Percentiles rank a stretch among this genome's conserved stretches.
Evolutionary conservation across 371 early-diverging fungal genomes (phyloP).

Genomic region (Furculomyces boomerangus): DNA sequence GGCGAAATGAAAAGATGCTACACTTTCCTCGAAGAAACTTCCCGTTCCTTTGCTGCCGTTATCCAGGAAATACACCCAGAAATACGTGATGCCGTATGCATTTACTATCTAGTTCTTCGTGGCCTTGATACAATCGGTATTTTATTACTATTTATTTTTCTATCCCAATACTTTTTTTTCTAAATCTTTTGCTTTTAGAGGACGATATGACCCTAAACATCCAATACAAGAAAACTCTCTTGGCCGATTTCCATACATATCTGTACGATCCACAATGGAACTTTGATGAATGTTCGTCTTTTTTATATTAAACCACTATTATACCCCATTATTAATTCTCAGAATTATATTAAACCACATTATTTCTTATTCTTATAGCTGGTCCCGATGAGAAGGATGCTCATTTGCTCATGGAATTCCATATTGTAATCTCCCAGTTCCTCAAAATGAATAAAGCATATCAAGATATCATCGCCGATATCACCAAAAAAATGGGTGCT

Average conservation of each 20-base stretch:
- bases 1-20: constrained; percentile 55
- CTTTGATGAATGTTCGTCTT: constrained; percentile 40
- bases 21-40: constrained; percentile 74
- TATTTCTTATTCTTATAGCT: constrained; percentile 20
- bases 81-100: constrained; percentile 65
- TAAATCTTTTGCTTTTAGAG: constrained; percentile 28
- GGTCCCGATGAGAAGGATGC: constrained; percentile 90
- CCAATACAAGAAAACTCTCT: constrained; percentile 50
- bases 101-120: constrained; percentile 86
- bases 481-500: constrained; percentile 73
- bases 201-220: constrained; percentile 88
- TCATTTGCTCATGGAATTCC: constrained; percentile 64
- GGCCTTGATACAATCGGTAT: constrained; percentile 84
- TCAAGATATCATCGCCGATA: constrained; percentile 75
- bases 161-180: neutral
- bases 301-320: neutral
- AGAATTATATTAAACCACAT: neutral
- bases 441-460: constrained; percentile 50
- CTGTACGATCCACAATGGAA: constrained; percentile 72
- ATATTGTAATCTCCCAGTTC: constrained; percentile 78
- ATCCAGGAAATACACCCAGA: constrained; percentile 82
- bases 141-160: neutral
- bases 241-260: constrained; percentile 61
- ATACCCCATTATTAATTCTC: neutral
- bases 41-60: constrained; percentile 89